A percentile compares a stretch with the other conserved stretches of the same genome.
Evolutionary conservation across 371 early-diverging fungal genomes (phyloP).

Genomic region (Mortierella sp.): DNA sequence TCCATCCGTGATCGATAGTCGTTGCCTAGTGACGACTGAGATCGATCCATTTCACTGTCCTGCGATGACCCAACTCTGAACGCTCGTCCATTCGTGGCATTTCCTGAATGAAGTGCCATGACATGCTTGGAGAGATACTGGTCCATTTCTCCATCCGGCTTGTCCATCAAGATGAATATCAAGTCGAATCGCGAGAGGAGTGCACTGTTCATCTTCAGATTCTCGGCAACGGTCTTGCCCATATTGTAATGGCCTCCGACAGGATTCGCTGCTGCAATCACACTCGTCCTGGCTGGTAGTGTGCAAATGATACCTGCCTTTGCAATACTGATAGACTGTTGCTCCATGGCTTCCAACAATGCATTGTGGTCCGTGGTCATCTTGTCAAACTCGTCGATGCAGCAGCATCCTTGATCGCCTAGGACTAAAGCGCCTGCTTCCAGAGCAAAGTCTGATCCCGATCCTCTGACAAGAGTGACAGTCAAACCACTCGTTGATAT

Average conservation of each 20-base stretch:
- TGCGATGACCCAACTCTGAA: slow-evolving; percentile 57
- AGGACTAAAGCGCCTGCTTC: slow-evolving; percentile 97
- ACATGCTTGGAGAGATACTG: slow-evolving; percentile 90
- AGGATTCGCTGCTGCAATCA: slow-evolving; percentile 99
- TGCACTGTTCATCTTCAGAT: slow-evolving; percentile 83
- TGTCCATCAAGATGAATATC: slow-evolving; percentile 96
- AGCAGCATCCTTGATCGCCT: slow-evolving; percentile 98
- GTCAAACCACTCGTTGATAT: slow-evolving; percentile 84
- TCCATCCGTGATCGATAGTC: slow-evolving; percentile 69
- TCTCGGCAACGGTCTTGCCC: slow-evolving; percentile 80
- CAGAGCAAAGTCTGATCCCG: slow-evolving; percentile 78
- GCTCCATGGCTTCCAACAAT: slow-evolving; percentile 99
- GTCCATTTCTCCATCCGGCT: slow-evolving; percentile 85
- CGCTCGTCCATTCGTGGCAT: slow-evolving; percentile 70
- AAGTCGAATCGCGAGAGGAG: slow-evolving; percentile 95
- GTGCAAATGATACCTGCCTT: slow-evolving; percentile 99
- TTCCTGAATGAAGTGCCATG: slow-evolving; percentile 87
- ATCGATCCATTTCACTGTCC: slow-evolving; percentile 7
- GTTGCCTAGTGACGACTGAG: slow-evolving; percentile 18
- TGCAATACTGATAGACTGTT: slow-evolving; percentile 99
- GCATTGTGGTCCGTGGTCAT: slow-evolving; percentile 99
- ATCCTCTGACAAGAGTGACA: slow-evolving; percentile 79
- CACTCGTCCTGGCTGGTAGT: slow-evolving; percentile 95
- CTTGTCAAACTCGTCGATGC: slow-evolving; percentile 99
- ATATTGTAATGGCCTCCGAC: slow-evolving; percentile 95